Evolutionary conservation across 169 alveolate species (phyloP).

Genomic region (Toxoplasma gondii): DNA sequence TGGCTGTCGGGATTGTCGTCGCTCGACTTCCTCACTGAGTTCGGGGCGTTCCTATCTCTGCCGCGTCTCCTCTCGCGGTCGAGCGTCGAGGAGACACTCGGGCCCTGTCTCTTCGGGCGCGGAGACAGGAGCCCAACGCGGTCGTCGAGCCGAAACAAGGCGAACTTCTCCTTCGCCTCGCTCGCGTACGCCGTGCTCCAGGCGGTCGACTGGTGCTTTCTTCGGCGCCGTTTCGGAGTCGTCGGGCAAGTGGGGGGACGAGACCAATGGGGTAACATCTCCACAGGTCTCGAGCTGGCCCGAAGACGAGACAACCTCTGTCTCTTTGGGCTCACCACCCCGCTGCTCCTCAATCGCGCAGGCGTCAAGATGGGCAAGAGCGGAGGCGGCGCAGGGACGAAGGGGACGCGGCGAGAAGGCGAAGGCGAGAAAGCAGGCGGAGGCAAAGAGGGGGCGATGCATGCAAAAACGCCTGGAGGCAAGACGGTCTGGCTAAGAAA

Average conservation of each 20-base stretch:
- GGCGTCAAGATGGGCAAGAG: constrained; percentile 31
- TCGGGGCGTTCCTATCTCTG: constrained; percentile 6
- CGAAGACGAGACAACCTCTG: constrained; percentile 17
- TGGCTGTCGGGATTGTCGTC: neutral
- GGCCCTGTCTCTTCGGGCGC: neutral
- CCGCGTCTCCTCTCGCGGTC: neutral
- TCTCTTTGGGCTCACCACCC: neutral
- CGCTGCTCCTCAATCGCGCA: neutral
- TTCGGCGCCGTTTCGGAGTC: constrained; percentile 72
- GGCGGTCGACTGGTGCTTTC: constrained; percentile 80
- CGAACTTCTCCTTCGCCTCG: constrained; percentile 71
- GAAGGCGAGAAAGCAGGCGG: neutral
- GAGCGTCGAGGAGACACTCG: neutral
- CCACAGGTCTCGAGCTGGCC: constrained; percentile 81
- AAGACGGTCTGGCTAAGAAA: neutral
- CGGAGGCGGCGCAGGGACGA: neutral
- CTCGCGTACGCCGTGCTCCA: constrained; percentile 82
- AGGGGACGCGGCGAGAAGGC: neutral
- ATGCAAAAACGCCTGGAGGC: neutral
- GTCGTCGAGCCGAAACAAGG: neutral
- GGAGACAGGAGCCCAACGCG: neutral
- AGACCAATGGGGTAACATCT: constrained; percentile 87
- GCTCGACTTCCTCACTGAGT: neutral
- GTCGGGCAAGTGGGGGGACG: constrained; percentile 85
- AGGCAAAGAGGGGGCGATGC: neutral